Evolutionary conservation across 352 stramenopile species (phyloP).

Genomic region (Globisporangium heterothallicum): DNA sequence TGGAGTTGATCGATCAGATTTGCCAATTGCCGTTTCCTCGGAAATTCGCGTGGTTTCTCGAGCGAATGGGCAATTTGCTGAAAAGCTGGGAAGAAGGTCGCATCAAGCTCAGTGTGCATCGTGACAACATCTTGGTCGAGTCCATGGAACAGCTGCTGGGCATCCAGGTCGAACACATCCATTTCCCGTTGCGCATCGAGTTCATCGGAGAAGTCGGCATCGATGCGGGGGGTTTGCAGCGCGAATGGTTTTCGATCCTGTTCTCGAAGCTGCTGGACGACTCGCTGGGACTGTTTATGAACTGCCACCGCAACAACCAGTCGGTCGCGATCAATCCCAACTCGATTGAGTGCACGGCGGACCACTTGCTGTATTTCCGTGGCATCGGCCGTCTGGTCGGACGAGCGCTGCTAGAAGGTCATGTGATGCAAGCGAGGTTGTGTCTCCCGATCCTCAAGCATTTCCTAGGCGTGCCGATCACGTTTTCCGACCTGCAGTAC

Average conservation of each 20-base stretch:
- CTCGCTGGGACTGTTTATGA: conserved; percentile 68
- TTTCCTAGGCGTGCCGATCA: conserved; percentile 73
- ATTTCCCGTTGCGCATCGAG: conserved; percentile 81
- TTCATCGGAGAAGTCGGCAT: conserved; percentile 80
- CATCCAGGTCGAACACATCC: conserved; percentile 67
- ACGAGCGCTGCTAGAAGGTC: conserved; percentile 63
- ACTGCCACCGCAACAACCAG: conserved; percentile 62
- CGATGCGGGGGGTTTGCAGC: conserved; percentile 69
- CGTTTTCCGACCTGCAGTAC: conserved; percentile 78
- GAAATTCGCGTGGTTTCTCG: conserved; percentile 84
- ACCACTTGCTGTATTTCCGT: conserved; percentile 87
- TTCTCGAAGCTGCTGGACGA: conserved; percentile 65
- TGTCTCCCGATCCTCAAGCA: conserved; percentile 78
- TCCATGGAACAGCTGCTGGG: conserved; percentile 78
- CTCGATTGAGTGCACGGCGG: conserved; percentile 61
- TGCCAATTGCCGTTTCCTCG: conserved; percentile 62
- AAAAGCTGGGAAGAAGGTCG: conserved; percentile 73
- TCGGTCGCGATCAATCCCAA: conserved; percentile 73
- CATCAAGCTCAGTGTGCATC: conserved; percentile 75
- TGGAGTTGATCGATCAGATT: conserved; percentile 63
- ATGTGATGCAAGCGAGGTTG: conserved; percentile 65
- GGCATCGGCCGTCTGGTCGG: conserved; percentile 67
- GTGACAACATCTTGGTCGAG: conserved; percentile 71
- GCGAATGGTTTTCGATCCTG: conserved; percentile 81
- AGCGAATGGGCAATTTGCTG: conserved; percentile 59